Percentiles rank a stretch among this genome's conserved stretches.
These are phyloP conservation scores for Pseudogymnoascus sp. DNA, from an alignment of 2,329 filamentous ascomycete genomes.

Conservation along the genomic window DNA sequence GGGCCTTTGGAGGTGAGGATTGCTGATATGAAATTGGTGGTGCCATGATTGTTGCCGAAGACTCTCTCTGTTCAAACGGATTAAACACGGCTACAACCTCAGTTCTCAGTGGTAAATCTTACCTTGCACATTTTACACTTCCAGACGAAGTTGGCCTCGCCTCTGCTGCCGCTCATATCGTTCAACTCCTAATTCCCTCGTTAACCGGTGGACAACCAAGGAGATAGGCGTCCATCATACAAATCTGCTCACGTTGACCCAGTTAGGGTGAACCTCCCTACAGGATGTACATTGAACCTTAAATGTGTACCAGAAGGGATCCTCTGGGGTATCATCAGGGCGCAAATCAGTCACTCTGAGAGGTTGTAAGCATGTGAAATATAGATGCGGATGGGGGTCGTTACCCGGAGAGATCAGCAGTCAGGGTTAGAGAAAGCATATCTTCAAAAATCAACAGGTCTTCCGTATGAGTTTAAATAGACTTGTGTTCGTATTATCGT, in stretches of 20 bases:
- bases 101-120: constrained; percentile 18
- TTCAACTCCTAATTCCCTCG: constrained; percentile 61
- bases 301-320: constrained; percentile 94
- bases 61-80: constrained; percentile 55
- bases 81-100: constrained; percentile 7
- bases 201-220: constrained; percentile 11
- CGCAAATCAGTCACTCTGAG: constrained; percentile 80
- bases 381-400: constrained; percentile 20
- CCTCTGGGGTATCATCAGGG: constrained; percentile 71
- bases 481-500: constrained; percentile 2
- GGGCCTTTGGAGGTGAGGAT: constrained; percentile 61
- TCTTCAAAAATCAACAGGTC: constrained; percentile 14
- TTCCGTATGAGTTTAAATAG: neutral
- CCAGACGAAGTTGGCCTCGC: constrained; percentile 99
- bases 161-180: constrained; percentile 85
- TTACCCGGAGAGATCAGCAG: constrained; percentile 63
- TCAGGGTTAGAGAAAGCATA: constrained; percentile 62
- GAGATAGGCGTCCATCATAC: constrained; percentile 38
- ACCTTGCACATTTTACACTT: constrained; percentile 98
- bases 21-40: constrained; percentile 66
- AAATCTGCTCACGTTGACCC: constrained; percentile 79
- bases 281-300: constrained; percentile 98
- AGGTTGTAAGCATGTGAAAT: constrained; percentile 13
- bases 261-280: constrained; percentile 81
- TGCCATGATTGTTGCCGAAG: constrained; percentile 75